phyloP scores from a whole-genome alignment of 2,329 filamentous ascomycete species.

The Nothopassalora personata region DNA sequence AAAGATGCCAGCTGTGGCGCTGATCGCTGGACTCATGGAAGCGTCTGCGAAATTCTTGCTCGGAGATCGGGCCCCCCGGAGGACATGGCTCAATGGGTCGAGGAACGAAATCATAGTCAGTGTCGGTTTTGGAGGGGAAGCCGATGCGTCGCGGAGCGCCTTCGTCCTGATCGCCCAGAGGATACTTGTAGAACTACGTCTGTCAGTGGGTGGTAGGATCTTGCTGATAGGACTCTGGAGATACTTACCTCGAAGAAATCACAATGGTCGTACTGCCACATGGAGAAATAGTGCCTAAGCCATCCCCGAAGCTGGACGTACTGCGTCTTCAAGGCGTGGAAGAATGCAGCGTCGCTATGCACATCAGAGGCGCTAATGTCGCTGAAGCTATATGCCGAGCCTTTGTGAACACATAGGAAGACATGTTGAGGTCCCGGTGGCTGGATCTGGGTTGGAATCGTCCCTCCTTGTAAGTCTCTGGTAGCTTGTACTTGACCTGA shows the following conservation, averaged over 20 bases:
- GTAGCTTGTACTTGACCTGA: too few relatives aligned
- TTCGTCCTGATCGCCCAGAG: neutral
- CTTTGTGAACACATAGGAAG: neutral
- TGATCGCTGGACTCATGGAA: neutral
- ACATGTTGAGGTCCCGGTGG: neutral
- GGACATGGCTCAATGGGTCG: conserved; percentile 1
- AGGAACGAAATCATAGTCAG: conserved; percentile 1
- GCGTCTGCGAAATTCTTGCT: conserved; percentile 1
- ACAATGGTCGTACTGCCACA: conserved; percentile 7
- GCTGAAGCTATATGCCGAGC: neutral
- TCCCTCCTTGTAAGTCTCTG: too few relatives aligned
- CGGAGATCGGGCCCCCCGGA: neutral
- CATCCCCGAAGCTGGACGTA: neutral
- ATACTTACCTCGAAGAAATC: conserved; percentile 3
- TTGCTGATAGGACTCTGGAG: neutral
- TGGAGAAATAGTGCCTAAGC: neutral
- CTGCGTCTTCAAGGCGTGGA: neutral
- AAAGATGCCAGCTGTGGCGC: neutral
- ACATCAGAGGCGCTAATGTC: neutral
- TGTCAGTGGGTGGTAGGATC: neutral
- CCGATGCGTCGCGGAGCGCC: neutral
- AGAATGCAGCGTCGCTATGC: neutral
- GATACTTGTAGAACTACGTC: conserved; percentile 3
- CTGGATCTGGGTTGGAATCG: too few relatives aligned
- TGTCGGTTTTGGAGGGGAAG: neutral